Evolutionary conservation across 805 yeast species (phyloP), one percentile per base, ranked within the genome.

Genomic region (Sugiyamaella qingdaonensis): DNA sequence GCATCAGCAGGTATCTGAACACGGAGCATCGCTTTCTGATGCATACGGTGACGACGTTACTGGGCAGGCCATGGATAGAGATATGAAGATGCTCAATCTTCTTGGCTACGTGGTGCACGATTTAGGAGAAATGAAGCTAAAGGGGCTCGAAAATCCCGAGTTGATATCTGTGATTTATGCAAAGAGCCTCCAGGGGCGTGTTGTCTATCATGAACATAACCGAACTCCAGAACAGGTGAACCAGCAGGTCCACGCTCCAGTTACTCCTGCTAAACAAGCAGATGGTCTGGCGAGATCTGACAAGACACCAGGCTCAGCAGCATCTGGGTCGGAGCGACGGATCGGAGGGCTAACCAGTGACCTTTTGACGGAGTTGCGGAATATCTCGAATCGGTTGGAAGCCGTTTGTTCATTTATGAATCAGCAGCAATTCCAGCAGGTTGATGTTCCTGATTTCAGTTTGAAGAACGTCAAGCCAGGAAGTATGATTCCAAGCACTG

Each of bases 61-160:
- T 0, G 86, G 84, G 0, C 81, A 78, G 46, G 74, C 81, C 13
- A 73, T 88, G 43, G 89, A 83, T 51, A 76, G 72, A 49, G 95
- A 90, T 67, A 73, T 87, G 60, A 71, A 71, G 2, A 77, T 83
- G 59, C 69, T 92, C 44, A 81, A 81, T 37, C 83, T 79, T 48
- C 78, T 83, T 50, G 96, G 95, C 0, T 85, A 85, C 77, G 76
- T 71, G 11, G 78, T 82, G 54, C 78, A 78, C 56, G 82, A 80
- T 45, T 70, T 88, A 49, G 99, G 99, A 21, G 96, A 90, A 64
- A 84, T 81, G 64, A 90, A 91, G 67, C 76, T 94, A 64, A 94
- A 94, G 68, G 99, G 99, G 16, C 77, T 94, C 14, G 99, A 94
- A 77, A 84, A 90, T 34, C 96, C 96, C 1, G 99, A 94, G 68